phyloP scores from a whole-genome alignment of 495 filamentous ascomycete species.

The Copromyces sp. region DNA sequence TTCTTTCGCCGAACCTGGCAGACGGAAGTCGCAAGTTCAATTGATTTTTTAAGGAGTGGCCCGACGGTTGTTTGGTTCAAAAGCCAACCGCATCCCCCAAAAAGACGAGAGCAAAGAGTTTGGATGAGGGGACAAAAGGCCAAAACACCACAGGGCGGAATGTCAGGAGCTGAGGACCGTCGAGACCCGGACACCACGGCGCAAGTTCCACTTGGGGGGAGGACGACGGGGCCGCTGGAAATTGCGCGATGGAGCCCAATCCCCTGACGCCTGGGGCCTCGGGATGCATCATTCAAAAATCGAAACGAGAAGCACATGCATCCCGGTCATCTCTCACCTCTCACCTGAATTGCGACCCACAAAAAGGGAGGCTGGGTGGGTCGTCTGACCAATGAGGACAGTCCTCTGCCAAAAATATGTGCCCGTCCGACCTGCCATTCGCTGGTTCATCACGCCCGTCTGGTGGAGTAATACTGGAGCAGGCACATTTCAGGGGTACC shows the following conservation, averaged over 20 bases:
- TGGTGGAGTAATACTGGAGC: conserved; percentile 7
- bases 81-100: background rate
- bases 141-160: background rate
- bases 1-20: background rate
- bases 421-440: conserved; percentile 7
- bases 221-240: background rate
- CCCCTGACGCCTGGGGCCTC: background rate
- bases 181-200: background rate
- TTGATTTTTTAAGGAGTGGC: background rate
- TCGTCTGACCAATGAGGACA: conserved; percentile 13
- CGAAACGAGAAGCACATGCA: background rate
- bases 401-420: conserved; percentile 5
- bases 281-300: background rate
- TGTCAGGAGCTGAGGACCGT: background rate
- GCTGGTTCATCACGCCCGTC: conserved; percentile 6
- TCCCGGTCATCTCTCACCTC: background rate
- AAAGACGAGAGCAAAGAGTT: background rate
- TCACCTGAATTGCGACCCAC: conserved; percentile 9
- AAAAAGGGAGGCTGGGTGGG: conserved; percentile 1
- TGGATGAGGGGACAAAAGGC: background rate
- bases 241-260: background rate
- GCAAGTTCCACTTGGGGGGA: background rate
- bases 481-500: conserved; percentile 20
- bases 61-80: background rate
- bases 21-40: background rate